Conservation (phyloP, 352 stramenopile genomes). For the Pythium chondricola region DNA sequence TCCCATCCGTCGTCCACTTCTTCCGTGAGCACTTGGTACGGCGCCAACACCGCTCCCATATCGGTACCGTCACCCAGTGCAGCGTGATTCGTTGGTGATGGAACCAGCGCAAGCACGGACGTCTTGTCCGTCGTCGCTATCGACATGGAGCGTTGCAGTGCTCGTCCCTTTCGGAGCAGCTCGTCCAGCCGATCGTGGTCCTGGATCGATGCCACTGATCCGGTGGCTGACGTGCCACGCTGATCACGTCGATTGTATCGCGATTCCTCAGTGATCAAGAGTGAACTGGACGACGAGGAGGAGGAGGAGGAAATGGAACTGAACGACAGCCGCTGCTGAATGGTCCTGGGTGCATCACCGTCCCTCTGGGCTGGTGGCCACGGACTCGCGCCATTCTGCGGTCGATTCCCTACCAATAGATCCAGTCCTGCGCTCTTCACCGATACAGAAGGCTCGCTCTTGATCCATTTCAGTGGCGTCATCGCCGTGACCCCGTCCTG, state of each 20-base stretch:
- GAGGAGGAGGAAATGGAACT: slow-evolving; percentile 17
- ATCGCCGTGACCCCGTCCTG: background rate
- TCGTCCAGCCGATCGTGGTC: slow-evolving; percentile 2
- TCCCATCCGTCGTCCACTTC: slow-evolving; percentile 14
- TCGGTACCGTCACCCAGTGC: no score
- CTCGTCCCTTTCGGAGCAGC: slow-evolving; percentile 19
- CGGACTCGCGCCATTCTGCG: no score
- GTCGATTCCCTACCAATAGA: no score
- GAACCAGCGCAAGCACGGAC: background rate
- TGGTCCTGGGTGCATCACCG: no score
- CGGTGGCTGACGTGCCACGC: no score
- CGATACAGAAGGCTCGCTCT: slow-evolving; percentile 5
- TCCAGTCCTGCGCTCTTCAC: no score
- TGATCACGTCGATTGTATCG: no score
- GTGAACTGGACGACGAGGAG: background rate
- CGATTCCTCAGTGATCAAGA: no score
- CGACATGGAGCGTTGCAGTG: slow-evolving; percentile 19
- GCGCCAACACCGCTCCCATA: slow-evolving; percentile 10
- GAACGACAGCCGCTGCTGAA: slow-evolving; percentile 21
- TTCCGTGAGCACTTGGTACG: slow-evolving; percentile 19
- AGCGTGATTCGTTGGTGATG: background rate
- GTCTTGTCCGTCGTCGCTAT: slow-evolving; percentile 5
- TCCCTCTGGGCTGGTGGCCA: no score
- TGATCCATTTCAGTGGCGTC: slow-evolving; percentile 19
- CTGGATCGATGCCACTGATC: background rate